Evolutionary conservation across 192 early-diverging fungal genomes (phyloP).

Genomic region (Mortierella alpina): DNA sequence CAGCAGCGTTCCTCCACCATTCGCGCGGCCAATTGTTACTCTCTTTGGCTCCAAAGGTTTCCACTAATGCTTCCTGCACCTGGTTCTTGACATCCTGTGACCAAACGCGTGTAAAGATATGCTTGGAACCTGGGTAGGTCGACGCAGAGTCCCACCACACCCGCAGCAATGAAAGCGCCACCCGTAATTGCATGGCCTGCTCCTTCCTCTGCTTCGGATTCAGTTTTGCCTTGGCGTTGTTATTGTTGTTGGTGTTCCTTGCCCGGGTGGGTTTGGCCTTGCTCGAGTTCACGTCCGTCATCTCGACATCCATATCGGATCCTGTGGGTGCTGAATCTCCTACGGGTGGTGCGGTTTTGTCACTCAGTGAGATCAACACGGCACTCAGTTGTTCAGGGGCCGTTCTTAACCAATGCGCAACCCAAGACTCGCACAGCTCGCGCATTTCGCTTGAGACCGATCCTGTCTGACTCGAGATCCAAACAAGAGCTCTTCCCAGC

Average conservation of each 20-base stretch:
- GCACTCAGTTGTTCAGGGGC: conserved; percentile 35
- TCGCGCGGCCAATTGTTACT: conserved; percentile 50
- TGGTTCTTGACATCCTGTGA: conserved; percentile 15
- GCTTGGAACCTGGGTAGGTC: neutral
- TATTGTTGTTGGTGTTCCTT: conserved; percentile 4
- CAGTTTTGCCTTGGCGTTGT: conserved; percentile 17
- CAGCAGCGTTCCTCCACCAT: conserved; percentile 16
- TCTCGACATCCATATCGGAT: conserved; percentile 19
- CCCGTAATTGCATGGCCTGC: conserved; percentile 22
- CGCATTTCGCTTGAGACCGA: conserved; percentile 32
- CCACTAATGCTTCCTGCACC: conserved; percentile 37
- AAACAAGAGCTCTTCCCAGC: conserved; percentile 19
- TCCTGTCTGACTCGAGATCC: conserved; percentile 11
- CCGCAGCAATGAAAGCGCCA: conserved; percentile 11
- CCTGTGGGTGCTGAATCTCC: neutral
- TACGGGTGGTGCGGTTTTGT: conserved; percentile 25
- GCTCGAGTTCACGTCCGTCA: conserved; percentile 16
- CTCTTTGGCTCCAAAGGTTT: conserved; percentile 46
- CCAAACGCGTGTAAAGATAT: conserved; percentile 27
- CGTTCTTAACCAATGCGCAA: conserved; percentile 13
- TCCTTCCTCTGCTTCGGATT: conserved; percentile 34
- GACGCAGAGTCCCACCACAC: conserved; percentile 17
- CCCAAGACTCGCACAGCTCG: conserved; percentile 17
- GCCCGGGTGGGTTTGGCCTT: conserved; percentile 9
- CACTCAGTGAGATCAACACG: conserved; percentile 31